A percentile compares a stretch with the other conserved stretches of the same genome.
Evolutionary conservation across 768 basidiomycete genomes (phyloP).

Genomic region (Termitomyces sp.): DNA sequence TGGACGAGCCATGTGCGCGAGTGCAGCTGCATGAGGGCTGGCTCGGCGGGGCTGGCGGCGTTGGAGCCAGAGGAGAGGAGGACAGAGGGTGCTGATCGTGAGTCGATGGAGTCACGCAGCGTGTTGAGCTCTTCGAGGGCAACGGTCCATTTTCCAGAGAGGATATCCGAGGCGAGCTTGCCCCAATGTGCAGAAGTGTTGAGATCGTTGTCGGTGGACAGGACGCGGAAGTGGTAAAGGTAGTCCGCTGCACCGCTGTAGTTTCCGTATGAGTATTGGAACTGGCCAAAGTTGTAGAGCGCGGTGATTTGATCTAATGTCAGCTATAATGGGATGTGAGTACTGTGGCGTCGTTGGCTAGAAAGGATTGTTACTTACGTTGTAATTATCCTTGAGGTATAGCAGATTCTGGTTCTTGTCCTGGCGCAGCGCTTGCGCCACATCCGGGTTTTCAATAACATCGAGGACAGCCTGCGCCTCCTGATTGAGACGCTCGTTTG

Average conservation of each 20-base stretch:
- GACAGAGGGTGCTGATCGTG: slow-evolving; percentile 52
- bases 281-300: slow-evolving; percentile 96
- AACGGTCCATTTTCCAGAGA: slow-evolving; percentile 92
- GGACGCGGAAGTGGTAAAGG: slow-evolving; percentile 96
- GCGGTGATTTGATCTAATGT: slow-evolving; percentile 93
- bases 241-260: slow-evolving; percentile 97
- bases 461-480: slow-evolving; percentile 92
- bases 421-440: slow-evolving; percentile 88
- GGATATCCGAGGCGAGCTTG: slow-evolving; percentile 94
- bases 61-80: slow-evolving; percentile 28
- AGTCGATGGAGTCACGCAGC: slow-evolving; percentile 89
- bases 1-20: slow-evolving; percentile 95
- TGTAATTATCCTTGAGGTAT: slow-evolving; percentile 90
- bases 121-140: slow-evolving; percentile 94
- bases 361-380: slow-evolving; percentile 40
- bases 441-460: slow-evolving; percentile 95
- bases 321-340: slow-evolving; percentile 46
- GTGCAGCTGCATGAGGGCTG: slow-evolving; percentile 84
- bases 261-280: slow-evolving; percentile 97
- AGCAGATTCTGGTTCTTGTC: slow-evolving; percentile 97
- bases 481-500: slow-evolving; percentile 78
- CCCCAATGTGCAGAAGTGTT: slow-evolving; percentile 99
- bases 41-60: slow-evolving; percentile 41
- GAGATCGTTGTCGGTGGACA: slow-evolving; percentile 89
- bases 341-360: not conserved